Base-by-base conservation (phyloP, 2,329 filamentous ascomycete genomes). In the Cercospora zeina region DNA sequence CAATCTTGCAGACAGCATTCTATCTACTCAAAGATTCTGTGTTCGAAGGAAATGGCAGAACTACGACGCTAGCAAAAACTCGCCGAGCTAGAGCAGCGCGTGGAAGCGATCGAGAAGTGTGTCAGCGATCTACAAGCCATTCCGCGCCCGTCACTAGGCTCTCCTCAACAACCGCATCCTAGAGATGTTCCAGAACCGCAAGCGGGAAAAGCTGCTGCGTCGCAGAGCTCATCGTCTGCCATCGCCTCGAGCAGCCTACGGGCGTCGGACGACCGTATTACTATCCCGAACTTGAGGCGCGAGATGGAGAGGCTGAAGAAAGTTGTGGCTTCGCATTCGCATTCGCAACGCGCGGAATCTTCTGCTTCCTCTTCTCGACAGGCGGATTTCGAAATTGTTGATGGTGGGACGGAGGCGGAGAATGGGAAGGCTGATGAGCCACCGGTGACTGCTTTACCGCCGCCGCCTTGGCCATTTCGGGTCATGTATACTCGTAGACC, bases 401-500 rank as follows among this genome's bases (percentile, higher is more conserved):
- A 47, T 47, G 42, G 16, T 27, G 42, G 42, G 24, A 27, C 24
- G 1, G 42, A 47, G 24, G 42, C 6, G 42, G 42, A 47, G 42
- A 47, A 47, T 47, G 42, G 42, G 10, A 47, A 47, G 21, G 21
- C 19, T 10, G 42, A 47, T 8, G 42, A 47, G 42, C 42, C n/a
- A n/a, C n/a, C 42, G 21, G 42, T 47, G 42, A 21, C 10, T 47
- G n/a, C n/a, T n/a, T n/a, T n/a, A n/a, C 14, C 13, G 21, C 42
- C 42, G 9, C 42, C 42, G 8, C 21, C 42, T 49, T 49, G 42
- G 42, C 42, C 42, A 10, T 49, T 49, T n/a, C 42, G 49, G n/a
- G 49, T 53, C n/a, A 34, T 53, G 49, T 53, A 53, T 34, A 53
- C 49, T 4, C 49, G 49, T 6, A 19, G 9, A 6, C 49, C 49